These are phyloP conservation scores for Trichoderma parareesei DNA, from an alignment of 495 filamentous ascomycete genomes.

Conservation along the genomic window DNA sequence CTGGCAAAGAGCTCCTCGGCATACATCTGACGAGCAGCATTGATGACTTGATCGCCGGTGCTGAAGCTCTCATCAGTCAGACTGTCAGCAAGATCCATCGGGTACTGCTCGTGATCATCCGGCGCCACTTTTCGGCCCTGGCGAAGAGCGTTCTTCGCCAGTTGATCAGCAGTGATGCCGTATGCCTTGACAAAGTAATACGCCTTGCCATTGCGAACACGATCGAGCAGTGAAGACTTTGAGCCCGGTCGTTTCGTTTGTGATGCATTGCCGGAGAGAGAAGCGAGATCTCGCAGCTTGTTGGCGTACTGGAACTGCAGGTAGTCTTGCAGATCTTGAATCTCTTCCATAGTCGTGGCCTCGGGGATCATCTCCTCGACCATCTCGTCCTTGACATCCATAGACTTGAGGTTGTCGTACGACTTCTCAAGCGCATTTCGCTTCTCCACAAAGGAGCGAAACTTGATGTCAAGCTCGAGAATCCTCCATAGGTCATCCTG, in stretches of 20 bases:
- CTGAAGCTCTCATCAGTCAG: constrained; percentile 63
- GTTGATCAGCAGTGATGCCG: constrained; percentile 79
- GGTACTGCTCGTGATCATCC: constrained; percentile 68
- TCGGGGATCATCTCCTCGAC: constrained; percentile 72
- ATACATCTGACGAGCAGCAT: constrained; percentile 76
- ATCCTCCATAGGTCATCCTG: constrained; percentile 94
- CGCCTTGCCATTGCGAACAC: constrained; percentile 65
- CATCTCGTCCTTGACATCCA: constrained; percentile 48
- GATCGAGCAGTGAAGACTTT: constrained; percentile 68
- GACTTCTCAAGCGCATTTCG: constrained; percentile 70
- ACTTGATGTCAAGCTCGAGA: constrained; percentile 89
- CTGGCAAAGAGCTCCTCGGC: constrained; percentile 83
- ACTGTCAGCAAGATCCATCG: constrained; percentile 78
- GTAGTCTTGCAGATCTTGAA: constrained; percentile 95
- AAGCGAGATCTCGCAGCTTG: constrained; percentile 66
- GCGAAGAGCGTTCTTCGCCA: constrained; percentile 75
- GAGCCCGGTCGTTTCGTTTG: constrained; percentile 67
- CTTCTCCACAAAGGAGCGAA: constrained; percentile 82
- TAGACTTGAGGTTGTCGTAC: constrained; percentile 60
- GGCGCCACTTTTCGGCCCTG: constrained; percentile 69
- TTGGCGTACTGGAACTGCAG: constrained; percentile 88
- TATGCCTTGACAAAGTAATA: constrained; percentile 82
- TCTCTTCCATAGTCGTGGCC: constrained; percentile 78
- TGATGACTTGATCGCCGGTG: constrained; percentile 65
- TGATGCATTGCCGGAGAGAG: constrained; percentile 47